These are phyloP conservation scores for Penicillium sp. DNA, from an alignment of 2,329 filamentous ascomycete genomes.

Conservation along the genomic window DNA sequence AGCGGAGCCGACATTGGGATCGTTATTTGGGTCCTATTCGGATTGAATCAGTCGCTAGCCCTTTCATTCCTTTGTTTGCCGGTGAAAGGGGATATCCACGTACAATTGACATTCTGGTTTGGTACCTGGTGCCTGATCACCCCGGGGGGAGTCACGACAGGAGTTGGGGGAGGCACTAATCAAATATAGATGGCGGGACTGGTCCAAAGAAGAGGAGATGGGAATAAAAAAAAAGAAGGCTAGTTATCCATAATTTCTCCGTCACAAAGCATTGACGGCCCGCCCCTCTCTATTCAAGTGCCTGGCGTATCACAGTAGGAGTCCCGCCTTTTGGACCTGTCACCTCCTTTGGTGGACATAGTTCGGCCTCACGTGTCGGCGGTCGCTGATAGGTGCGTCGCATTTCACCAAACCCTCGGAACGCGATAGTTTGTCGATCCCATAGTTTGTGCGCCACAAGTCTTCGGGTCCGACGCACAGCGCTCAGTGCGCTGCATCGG, in stretches of 20 bases:
- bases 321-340: slow-evolving; percentile 37
- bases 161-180: slow-evolving; percentile 10
- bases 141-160: not conserved
- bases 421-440: slow-evolving; percentile 31
- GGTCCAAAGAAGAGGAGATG: not conserved
- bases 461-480: slow-evolving; percentile 6
- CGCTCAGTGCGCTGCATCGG: slow-evolving; percentile 2
- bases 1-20: slow-evolving; percentile 51
- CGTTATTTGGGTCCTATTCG: slow-evolving; percentile 45
- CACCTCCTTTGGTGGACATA: slow-evolving; percentile 24
- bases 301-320: slow-evolving; percentile 16
- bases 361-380: slow-evolving; percentile 8
- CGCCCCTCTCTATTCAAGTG: slow-evolving; percentile 19
- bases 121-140: slow-evolving; percentile 11
- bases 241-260: slow-evolving; percentile 21
- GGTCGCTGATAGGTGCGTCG: slow-evolving; percentile 28
- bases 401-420: slow-evolving; percentile 20
- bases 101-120: slow-evolving; percentile 29
- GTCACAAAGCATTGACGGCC: slow-evolving; percentile 17
- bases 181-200: slow-evolving; percentile 11
- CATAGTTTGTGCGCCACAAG: slow-evolving; percentile 26
- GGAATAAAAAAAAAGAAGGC: not conserved
- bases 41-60: not conserved
- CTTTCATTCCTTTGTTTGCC: not conserved
- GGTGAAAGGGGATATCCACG: not conserved